A percentile compares a stretch with the other conserved stretches of the same genome.
phyloP scores from a whole-genome alignment of 2,329 filamentous ascomycete genomes.

The Emericellopsis atlantica region DNA sequence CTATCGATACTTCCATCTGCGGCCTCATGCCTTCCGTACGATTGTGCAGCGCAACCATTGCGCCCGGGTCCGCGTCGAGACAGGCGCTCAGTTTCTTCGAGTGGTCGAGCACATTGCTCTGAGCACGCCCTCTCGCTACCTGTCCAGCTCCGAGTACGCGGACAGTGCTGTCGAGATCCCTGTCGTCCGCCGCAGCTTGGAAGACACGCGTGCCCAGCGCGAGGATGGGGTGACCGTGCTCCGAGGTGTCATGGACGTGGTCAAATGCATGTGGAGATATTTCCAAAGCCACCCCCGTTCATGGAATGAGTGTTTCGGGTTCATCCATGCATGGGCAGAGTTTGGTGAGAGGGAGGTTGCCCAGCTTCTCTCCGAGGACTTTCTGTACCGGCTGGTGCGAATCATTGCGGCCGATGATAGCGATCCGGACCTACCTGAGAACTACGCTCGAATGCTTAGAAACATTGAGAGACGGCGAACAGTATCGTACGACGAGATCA shows the following conservation, averaged over 20 bases:
- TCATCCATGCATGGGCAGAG: slow-evolving; percentile 53
- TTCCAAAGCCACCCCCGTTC: slow-evolving; percentile 50
- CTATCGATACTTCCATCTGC: slow-evolving; percentile 46
- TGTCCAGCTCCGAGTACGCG: slow-evolving; percentile 6
- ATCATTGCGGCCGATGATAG: slow-evolving; percentile 47
- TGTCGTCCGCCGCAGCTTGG: not conserved
- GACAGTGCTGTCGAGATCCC: not conserved
- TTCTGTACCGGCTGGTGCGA: slow-evolving; percentile 43
- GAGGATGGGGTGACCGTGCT: slow-evolving; percentile 14
- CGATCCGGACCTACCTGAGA: slow-evolving; percentile 31
- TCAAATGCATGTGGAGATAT: slow-evolving; percentile 46
- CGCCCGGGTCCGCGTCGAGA: slow-evolving; percentile 36
- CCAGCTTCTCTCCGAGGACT: slow-evolving; percentile 47
- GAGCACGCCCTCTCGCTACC: slow-evolving; percentile 33
- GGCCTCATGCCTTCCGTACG: slow-evolving; percentile 46
- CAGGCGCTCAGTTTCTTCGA: slow-evolving; percentile 35
- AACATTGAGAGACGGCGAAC: slow-evolving; percentile 39
- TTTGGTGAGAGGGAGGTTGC: slow-evolving; percentile 46
- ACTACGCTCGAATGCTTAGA: slow-evolving; percentile 43
- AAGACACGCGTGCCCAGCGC: not conserved
- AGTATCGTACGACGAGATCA: slow-evolving; percentile 39
- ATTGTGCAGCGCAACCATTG: slow-evolving; percentile 52
- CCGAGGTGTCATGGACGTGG: slow-evolving; percentile 26
- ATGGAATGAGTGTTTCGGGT: slow-evolving; percentile 67
- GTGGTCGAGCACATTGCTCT: slow-evolving; percentile 40